A percentile compares a stretch with the other conserved stretches of the same genome.
phyloP scores from a whole-genome alignment of 2,329 filamentous ascomycete species.

The Aureobasidium namibiae region DNA sequence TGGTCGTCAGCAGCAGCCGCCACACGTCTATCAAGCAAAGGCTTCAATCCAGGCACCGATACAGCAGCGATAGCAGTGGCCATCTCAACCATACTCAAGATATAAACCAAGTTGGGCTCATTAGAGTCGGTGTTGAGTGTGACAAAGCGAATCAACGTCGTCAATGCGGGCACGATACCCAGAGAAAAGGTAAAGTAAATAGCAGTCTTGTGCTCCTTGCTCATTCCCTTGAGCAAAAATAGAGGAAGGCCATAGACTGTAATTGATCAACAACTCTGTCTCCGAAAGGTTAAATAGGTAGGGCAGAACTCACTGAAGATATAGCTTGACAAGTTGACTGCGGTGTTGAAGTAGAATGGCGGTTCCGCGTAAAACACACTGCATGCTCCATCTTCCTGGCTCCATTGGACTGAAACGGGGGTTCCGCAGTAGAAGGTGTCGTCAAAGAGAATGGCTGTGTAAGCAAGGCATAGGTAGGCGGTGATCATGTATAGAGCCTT shows the following conservation, averaged over 20 bases:
- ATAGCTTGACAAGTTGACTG: slow-evolving; percentile 28
- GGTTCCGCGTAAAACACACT: slow-evolving; percentile 29
- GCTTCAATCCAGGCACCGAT: slow-evolving; percentile 14
- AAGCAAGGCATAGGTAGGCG: slow-evolving; percentile 24
- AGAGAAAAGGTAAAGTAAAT: slow-evolving; percentile 21
- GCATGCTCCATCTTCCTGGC: slow-evolving; percentile 29
- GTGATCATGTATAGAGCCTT: slow-evolving; percentile 26
- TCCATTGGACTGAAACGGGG: slow-evolving; percentile 30
- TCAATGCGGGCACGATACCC: slow-evolving; percentile 22
- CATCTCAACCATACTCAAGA: slow-evolving; percentile 15
- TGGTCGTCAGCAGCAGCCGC: neutral
- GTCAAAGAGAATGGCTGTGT: slow-evolving; percentile 27
- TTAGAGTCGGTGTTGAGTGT: slow-evolving; percentile 20
- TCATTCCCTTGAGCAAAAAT: slow-evolving; percentile 23
- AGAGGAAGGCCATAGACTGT: slow-evolving; percentile 28
- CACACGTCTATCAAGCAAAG: slow-evolving; percentile 8
- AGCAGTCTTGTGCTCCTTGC: slow-evolving; percentile 18
- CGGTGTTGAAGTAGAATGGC: slow-evolving; percentile 30
- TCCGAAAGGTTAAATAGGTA: neutral
- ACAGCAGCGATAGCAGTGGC: slow-evolving; percentile 13
- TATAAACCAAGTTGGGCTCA: slow-evolving; percentile 22
- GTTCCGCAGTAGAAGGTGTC: slow-evolving; percentile 31
- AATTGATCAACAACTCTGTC: neutral
- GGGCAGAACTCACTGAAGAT: slow-evolving; percentile 21
- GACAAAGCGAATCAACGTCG: slow-evolving; percentile 21